Evolutionary conservation across 139 green algal genomes (phyloP), one percentile per base, ranked within the genome.

Genomic region (Mesotaenium endlicherianum): DNA sequence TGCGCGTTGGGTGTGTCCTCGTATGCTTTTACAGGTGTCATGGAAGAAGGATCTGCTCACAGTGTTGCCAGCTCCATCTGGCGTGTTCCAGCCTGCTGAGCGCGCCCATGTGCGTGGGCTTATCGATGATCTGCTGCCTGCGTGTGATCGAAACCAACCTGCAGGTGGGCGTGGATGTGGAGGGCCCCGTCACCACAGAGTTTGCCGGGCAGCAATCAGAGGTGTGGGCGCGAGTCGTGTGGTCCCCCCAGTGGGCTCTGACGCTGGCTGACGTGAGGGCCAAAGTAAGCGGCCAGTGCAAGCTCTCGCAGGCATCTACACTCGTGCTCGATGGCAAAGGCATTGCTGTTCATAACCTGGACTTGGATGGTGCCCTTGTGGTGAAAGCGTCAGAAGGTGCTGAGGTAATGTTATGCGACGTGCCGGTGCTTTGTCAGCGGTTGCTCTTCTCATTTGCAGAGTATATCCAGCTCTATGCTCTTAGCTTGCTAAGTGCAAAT

Each of bases 321-420:
- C 87, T 98, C 55, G 86, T 97, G 3, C 86, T 99, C 4, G 81
- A 94, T 6, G 94, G 93, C 1, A 70, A 75, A 3, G 82, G 91
- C 40, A 92, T 96, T 30, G 20, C 11, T 0, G 17, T 92, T 17
- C 42, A 91, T 3, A 75, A 60, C 38, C 76, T 95, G 50, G 45
- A 94, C 1, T 53, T 98, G n/a, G 80, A 93, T 0, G 95, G 96
- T 0, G 89, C 95, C 0, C 75, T 98, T 69, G 83, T 95, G 30
- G 81, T 98, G 8, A 84, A 90, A 4, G 90, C 88, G 6, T 79
- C n/a, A n/a, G n/a, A n/a, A n/a, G n/a, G n/a, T n/a, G n/a, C n/a
- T n/a, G n/a, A n/a, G n/a, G n/a, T n/a, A n/a, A n/a, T n/a, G n/a
- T n/a, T n/a, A n/a, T n/a, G n/a, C n/a, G n/a, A n/a, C n/a, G n/a